These are phyloP conservation scores for Colletotrichum brevisporum DNA, from an alignment of 2,329 filamentous ascomycete genomes.

Conservation along the genomic window DNA sequence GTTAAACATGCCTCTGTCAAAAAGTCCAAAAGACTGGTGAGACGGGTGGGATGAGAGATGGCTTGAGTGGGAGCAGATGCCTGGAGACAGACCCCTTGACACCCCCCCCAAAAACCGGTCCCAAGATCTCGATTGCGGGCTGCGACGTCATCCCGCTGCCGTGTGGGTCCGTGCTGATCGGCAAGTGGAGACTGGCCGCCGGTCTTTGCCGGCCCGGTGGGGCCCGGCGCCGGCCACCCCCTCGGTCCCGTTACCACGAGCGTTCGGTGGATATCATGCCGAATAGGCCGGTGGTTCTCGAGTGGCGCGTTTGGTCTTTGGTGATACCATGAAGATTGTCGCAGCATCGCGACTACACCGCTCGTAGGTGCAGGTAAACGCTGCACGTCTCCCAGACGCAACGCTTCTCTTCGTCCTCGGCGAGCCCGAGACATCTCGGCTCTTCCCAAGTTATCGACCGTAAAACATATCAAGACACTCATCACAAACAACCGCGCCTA, in stretches of 20 bases:
- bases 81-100: not conserved
- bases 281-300: too few species aligned
- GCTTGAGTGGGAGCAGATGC: not conserved
- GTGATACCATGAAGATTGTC: too few species aligned
- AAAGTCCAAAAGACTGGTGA: not conserved
- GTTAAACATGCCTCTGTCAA: not conserved
- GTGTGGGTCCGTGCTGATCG: constrained; percentile 3
- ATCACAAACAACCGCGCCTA: not conserved
- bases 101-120: constrained; percentile 13
- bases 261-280: too few species aligned
- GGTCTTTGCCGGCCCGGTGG: constrained; percentile 4
- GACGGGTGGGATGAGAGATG: constrained; percentile 12
- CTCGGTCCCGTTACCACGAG: not conserved
- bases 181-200: not conserved
- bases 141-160: constrained; percentile 36
- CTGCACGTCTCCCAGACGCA: too few species aligned
- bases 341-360: too few species aligned
- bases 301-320: too few species aligned
- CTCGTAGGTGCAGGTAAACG: too few species aligned
- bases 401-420: too few species aligned
- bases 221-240: not conserved
- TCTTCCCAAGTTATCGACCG: not conserved
- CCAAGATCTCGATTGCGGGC: constrained; percentile 37
- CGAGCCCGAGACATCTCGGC: too few species aligned
- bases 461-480: not conserved